A percentile compares a stretch with the other conserved stretches of the same genome.
phyloP scores from a whole-genome alignment of 2,329 filamentous ascomycete species.

The Xylaria sp. region DNA sequence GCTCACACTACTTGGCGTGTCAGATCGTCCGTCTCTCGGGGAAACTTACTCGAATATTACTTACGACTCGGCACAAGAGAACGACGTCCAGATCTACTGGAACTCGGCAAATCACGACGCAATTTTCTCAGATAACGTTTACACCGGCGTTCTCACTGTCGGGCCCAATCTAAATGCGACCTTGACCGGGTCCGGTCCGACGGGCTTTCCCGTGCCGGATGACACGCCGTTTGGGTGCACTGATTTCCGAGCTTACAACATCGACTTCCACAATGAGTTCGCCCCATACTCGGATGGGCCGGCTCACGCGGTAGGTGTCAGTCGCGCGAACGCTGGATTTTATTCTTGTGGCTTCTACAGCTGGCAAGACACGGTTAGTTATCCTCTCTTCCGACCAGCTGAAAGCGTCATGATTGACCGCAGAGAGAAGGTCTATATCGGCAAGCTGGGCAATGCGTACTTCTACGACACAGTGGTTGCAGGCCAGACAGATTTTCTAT shows the following conservation, averaged over 20 bases:
- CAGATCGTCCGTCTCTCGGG: constrained; percentile 52
- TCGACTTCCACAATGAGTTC: constrained; percentile 73
- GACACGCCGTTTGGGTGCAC: constrained; percentile 71
- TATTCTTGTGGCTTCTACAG: constrained; percentile 74
- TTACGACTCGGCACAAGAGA: constrained; percentile 47
- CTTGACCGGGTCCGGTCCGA: constrained; percentile 70
- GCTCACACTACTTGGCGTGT: constrained; percentile 70
- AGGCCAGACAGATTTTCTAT: constrained; percentile 75
- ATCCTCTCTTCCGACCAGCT: constrained; percentile 32
- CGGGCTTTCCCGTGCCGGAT: constrained; percentile 68
- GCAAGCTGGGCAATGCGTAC: constrained; percentile 74
- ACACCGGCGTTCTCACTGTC: constrained; percentile 70
- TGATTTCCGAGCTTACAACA: constrained; percentile 74
- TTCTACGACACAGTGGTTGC: constrained; percentile 70
- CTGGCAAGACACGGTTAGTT: constrained; percentile 72
- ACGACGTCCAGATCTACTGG: constrained; percentile 68
- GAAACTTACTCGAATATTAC: constrained; percentile 45
- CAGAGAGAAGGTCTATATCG: constrained; percentile 65
- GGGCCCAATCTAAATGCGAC: constrained; percentile 72
- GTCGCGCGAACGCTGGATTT: constrained; percentile 73
- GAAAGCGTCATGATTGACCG: constrained; percentile 3
- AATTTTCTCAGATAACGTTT: constrained; percentile 67
- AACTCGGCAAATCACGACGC: constrained; percentile 63
- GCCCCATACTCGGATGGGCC: constrained; percentile 63
- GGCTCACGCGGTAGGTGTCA: constrained; percentile 68